Percentiles rank a stretch among this genome's conserved stretches.
Evolutionary conservation across 345 rosid species (phyloP).

Genomic region (Salix arbutifolia): DNA sequence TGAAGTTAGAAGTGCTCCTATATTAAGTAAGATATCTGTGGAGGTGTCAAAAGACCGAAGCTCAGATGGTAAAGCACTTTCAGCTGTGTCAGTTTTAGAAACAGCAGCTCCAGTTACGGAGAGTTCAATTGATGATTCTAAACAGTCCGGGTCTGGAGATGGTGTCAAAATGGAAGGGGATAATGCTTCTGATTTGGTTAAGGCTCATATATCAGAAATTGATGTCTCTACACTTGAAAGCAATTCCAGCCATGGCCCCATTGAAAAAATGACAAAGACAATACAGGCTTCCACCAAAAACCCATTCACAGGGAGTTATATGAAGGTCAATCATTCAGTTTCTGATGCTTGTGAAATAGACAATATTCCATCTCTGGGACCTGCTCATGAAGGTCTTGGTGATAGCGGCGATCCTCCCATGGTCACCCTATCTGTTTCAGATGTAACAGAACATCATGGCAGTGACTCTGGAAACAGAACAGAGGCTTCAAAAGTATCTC

Average conservation of each 20-base stretch:
- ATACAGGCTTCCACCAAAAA: conserved; percentile 6
- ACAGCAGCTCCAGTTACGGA: conserved; percentile 20
- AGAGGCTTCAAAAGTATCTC: conserved; percentile 7
- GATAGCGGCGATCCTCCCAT: conserved; percentile 2
- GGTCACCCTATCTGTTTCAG: conserved; percentile 8
- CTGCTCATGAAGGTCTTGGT: conserved; percentile 16
- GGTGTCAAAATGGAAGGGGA: conserved; percentile 7
- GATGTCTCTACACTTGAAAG: conserved; percentile 24
- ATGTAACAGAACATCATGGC: conserved; percentile 4
- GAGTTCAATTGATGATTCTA: conserved; percentile 14
- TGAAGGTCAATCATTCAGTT: conserved; percentile 1
- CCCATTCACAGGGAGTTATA: neutral
- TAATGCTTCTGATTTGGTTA: conserved; percentile 8
- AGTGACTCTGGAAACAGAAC: neutral
- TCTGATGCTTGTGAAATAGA: conserved; percentile 7
- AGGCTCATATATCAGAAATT: conserved; percentile 20
- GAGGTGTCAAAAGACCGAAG: conserved; percentile 32
- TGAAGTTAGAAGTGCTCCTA: conserved; percentile 33
- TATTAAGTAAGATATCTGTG: conserved; percentile 16
- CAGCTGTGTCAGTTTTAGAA: conserved; percentile 14
- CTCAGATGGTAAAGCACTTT: conserved; percentile 14
- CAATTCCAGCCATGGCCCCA: conserved; percentile 14
- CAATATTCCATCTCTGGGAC: conserved; percentile 1
- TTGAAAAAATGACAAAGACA: conserved; percentile 17
- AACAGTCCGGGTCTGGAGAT: conserved; percentile 14